Evolutionary conservation across 768 basidiomycete species (phyloP).

Genomic region (Mycena chlorophos): DNA sequence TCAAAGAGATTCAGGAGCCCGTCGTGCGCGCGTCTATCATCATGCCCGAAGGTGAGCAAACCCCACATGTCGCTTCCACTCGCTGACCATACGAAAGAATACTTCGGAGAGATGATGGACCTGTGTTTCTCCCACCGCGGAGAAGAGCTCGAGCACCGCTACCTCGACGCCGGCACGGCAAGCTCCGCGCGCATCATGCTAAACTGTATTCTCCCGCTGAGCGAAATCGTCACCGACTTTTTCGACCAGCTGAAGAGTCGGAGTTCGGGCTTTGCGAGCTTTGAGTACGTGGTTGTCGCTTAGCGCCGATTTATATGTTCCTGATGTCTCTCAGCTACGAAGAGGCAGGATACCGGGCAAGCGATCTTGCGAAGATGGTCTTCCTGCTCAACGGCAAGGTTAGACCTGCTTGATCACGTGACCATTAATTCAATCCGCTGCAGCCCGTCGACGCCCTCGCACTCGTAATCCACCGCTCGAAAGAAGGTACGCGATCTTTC

Average conservation of each 20-base stretch:
- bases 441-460: constrained; percentile 93
- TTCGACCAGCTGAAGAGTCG: constrained; percentile 93
- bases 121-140: constrained; percentile 86
- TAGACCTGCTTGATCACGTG: neutral
- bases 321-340: constrained; percentile 68
- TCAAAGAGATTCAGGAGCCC: constrained; percentile 86
- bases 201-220: constrained; percentile 81
- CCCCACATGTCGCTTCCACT: neutral
- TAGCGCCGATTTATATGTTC: neutral
- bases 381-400: constrained; percentile 71
- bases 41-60: constrained; percentile 76
- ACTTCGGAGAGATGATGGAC: constrained; percentile 95
- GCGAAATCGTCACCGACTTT: constrained; percentile 93
- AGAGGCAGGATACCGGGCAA: constrained; percentile 83
- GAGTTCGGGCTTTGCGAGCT: constrained; percentile 88
- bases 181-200: constrained; percentile 70
- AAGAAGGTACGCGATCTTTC: too few species aligned
- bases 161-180: constrained; percentile 59
- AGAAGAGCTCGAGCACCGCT: constrained; percentile 78
- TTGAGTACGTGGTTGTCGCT: constrained; percentile 61
- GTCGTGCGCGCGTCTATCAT: constrained; percentile 93
- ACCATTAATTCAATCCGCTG: constrained; percentile 24
- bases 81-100: constrained; percentile 52
- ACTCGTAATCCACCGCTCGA: constrained; percentile 83
- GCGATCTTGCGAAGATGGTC: constrained; percentile 83